A percentile compares a stretch with the other conserved stretches of the same genome.
Conservation (phyloP, 2,329 filamentous ascomycete genomes). For the Chaetomiaceae sp. region DNA sequence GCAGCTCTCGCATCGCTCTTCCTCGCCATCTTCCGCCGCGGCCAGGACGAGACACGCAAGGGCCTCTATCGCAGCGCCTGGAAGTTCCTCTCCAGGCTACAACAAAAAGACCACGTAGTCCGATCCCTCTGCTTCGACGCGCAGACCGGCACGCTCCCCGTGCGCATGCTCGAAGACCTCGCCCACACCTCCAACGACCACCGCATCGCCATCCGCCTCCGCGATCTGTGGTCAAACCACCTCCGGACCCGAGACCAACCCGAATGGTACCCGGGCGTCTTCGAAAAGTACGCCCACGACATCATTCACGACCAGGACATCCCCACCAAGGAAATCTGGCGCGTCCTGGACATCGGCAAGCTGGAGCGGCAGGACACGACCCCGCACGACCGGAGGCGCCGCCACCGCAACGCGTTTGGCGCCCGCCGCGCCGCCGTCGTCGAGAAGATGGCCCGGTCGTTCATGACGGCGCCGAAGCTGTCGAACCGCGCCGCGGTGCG, state of each 20-base stretch:
- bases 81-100: conserved; percentile 19
- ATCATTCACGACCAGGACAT: conserved; percentile 20
- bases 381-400: conserved; percentile 3
- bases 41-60: neutral
- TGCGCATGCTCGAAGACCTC: conserved; percentile 17
- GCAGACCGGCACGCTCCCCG: conserved; percentile 4
- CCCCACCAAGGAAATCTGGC: conserved; percentile 20
- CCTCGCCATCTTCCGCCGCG: conserved; percentile 21
- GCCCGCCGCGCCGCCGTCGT: conserved; percentile 19
- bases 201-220: conserved; percentile 18
- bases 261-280: conserved; percentile 18
- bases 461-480: conserved; percentile 21
- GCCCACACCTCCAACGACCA: conserved; percentile 16
- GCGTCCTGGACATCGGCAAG: conserved; percentile 18
- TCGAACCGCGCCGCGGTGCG: conserved; percentile 27
- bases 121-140: conserved; percentile 20
- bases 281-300: conserved; percentile 14
- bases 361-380: conserved; percentile 25
- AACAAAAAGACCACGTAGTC: conserved; percentile 17
- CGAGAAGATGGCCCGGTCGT: conserved; percentile 19
- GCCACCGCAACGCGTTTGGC: conserved; percentile 12
- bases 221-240: conserved; percentile 15
- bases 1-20: conserved; percentile 27
- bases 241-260: conserved; percentile 1
- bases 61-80: conserved; percentile 22